A percentile compares a stretch with the other conserved stretches of the same genome.
phyloP scores from a whole-genome alignment of 176 grass and related monocot genomes.

The Eragrostis curvula region DNA sequence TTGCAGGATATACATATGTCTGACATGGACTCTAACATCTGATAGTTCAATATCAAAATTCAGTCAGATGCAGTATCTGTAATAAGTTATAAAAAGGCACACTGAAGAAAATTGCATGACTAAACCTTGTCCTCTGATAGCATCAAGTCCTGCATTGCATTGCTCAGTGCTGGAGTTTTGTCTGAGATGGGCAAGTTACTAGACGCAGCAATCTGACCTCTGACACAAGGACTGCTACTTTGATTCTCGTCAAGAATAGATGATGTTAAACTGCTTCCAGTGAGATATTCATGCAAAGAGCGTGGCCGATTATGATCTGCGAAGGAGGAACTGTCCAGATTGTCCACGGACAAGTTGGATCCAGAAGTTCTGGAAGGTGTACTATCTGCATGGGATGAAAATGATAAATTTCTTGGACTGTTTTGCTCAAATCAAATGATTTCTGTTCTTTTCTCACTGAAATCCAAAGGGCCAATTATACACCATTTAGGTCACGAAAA shows the following conservation, averaged over 20 bases:
- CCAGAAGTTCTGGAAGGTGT: conserved; percentile 37
- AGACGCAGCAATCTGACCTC: conserved; percentile 15
- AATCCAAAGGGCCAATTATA: conserved; percentile 5
- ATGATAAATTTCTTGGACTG: conserved; percentile 30
- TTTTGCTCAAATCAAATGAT: conserved; percentile 15
- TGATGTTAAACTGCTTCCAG: conserved; percentile 32
- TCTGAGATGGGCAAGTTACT: conserved; percentile 22
- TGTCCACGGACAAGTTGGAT: conserved; percentile 26
- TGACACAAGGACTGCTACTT: conserved; percentile 26
- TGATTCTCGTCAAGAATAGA: conserved; percentile 24
- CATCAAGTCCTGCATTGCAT: conserved; percentile 32
- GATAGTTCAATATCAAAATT: conserved; percentile 20
- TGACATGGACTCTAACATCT: conserved; percentile 1
- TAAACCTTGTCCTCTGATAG: conserved; percentile 42
- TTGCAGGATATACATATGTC: conserved; percentile 20
- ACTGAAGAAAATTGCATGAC: conserved; percentile 22
- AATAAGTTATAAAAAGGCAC: conserved; percentile 10
- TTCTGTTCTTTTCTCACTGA: conserved; percentile 4
- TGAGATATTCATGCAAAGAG: conserved; percentile 37
- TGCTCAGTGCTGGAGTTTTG: conserved; percentile 34
- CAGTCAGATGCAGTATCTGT: not conserved
- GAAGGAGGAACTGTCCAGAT: conserved; percentile 25
- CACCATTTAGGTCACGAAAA: conserved; percentile 1
- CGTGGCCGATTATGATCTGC: conserved; percentile 33
- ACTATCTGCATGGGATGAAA: conserved; percentile 45